A percentile compares a stretch with the other conserved stretches of the same genome.
These are phyloP conservation scores for Neofusicoccum ribis DNA, from an alignment of 2,329 filamentous ascomycete species.

Conservation along the genomic window DNA sequence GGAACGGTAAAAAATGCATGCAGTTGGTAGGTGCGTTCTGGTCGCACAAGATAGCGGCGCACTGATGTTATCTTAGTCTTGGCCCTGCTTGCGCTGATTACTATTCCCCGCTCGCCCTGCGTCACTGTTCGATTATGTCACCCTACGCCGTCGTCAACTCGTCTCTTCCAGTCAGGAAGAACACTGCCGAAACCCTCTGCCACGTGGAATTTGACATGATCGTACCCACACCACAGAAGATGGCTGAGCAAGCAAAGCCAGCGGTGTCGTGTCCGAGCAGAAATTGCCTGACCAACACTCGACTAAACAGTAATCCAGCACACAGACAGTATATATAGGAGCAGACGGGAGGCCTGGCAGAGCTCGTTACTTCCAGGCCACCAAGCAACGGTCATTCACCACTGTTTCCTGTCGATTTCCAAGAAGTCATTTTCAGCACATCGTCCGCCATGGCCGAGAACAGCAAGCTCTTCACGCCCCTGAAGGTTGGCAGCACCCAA, in stretches of 20 bases:
- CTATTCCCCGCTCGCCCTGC: not conserved
- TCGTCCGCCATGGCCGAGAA: slow-evolving; percentile 16
- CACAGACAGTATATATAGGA: not conserved
- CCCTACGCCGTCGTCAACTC: not conserved
- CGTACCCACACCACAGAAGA: not conserved
- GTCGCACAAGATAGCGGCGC: no score
- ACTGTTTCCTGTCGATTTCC: not conserved
- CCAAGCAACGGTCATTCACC: not conserved
- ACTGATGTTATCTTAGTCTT: no score
- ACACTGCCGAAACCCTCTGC: not conserved
- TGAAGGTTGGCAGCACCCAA: slow-evolving; percentile 28
- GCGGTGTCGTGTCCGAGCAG: no score
- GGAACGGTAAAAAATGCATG: no score
- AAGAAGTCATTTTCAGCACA: not conserved
- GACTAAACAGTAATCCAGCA: not conserved
- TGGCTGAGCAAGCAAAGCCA: not conserved
- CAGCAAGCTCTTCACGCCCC: slow-evolving; percentile 29
- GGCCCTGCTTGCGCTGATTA: not conserved
- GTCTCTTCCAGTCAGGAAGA: not conserved
- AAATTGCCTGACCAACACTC: not conserved
- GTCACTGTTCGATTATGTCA: not conserved
- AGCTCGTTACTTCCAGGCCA: not conserved
- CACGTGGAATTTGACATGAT: not conserved
- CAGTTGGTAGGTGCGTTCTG: no score
- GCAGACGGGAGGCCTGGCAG: no score